Base-by-base conservation (phyloP, 805 yeast species). In the Candida multigemmis region DNA sequence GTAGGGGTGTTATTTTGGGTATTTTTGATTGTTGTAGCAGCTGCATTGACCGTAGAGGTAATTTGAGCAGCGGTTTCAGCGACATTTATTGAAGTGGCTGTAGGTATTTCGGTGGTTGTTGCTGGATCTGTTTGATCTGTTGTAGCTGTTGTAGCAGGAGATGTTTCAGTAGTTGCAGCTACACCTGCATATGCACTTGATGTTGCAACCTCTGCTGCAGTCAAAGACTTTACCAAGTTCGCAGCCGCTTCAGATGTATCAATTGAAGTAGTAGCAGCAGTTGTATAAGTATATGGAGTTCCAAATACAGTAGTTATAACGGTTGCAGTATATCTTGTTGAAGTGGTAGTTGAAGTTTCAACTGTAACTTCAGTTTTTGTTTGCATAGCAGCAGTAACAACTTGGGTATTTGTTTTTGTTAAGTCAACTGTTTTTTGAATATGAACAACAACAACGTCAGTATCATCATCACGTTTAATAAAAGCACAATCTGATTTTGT, bases 301-400 rank as follows among this genome's bases (percentile, higher is more conserved):
- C 67, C 67, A 29, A 53, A 50, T n/a, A 60, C 52, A 11, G 65
- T 59, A 2, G 56, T 49, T 4, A 68, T 61, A 21, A 53, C 60
- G 6, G 68, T 61, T 11, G 65, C 65, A 22, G 67, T 61, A 40
- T 59, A 60, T 16, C 48, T 44, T 14, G 67, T 61, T 14, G 51
- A 44, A 12, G 68, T 61, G 21, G 50, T 40, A 11, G 61, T 56
- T 12, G 50, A 37, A 13, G 64, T 56, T 26, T 46, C 41, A 18
- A 50, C 38, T 14, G 41, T 32, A 25, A 43, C 30, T 32, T 56
- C 43, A 12, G 63, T 54, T 12, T 31, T 22, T 12, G 64, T 57
- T 2, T 46, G 33, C 17, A 44, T 40, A 12, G 43, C 34, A 13
- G 56, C 63, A 20, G 46, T 35, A 4, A 57, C 61, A 6, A 51